Evolutionary conservation across 129 eudicot genomes (phyloP).

Genomic region (Tagetes erecta): DNA sequence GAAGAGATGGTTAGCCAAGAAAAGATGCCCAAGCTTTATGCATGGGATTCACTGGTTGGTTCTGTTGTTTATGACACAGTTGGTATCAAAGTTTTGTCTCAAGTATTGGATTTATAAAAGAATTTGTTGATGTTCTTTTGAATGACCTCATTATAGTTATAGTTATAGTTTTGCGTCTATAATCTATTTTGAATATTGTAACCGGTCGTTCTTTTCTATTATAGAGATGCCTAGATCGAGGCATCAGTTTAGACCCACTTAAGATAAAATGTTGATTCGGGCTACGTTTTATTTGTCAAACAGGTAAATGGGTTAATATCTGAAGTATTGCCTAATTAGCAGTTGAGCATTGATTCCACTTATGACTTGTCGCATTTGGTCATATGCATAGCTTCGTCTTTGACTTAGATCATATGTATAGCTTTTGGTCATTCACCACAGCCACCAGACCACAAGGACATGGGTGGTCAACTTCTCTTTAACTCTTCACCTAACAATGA

Average conservation of each 20-base stretch:
- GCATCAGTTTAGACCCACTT: background rate
- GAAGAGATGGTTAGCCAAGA: slow-evolving; percentile 85
- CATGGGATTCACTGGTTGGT: slow-evolving; percentile 58
- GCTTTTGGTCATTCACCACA: no score
- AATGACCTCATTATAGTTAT: background rate
- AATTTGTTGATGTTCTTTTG: background rate
- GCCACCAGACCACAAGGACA: no score
- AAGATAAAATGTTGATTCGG: background rate
- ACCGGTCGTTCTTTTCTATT: background rate
- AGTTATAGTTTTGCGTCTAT: background rate
- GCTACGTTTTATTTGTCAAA: background rate
- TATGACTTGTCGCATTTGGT: no score
- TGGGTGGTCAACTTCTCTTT: no score
- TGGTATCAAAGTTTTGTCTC: slow-evolving; percentile 22
- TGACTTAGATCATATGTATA: no score
- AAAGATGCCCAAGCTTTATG: slow-evolving; percentile 49
- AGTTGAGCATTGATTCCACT: no score
- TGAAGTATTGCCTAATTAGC: no score
- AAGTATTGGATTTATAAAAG: slow-evolving; percentile 27
- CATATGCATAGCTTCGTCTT: no score
- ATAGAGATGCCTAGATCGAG: background rate
- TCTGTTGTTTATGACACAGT: slow-evolving; percentile 38
- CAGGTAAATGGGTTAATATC: background rate
- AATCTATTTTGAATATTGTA: background rate
- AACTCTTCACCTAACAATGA: no score